phyloP scores from a whole-genome alignment of 148 eudicot genomes.

The Rhododendron ferrugineum region DNA sequence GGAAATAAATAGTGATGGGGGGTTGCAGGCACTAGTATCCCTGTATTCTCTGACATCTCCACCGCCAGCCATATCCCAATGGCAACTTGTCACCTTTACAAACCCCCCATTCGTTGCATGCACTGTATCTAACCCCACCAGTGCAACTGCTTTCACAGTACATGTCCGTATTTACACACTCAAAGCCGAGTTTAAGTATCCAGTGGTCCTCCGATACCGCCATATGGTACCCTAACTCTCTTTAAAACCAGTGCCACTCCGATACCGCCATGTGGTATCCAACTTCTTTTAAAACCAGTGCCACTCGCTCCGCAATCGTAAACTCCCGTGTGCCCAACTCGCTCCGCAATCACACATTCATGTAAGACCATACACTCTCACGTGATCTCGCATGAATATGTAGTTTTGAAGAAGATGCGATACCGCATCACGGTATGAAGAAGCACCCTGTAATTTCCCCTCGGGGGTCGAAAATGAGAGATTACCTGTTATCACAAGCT shows the following conservation, averaged over 20 bases:
- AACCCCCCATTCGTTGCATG: constrained; percentile 11
- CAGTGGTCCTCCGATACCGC: neutral
- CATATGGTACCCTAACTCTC: too few relatives aligned
- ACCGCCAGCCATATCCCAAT: constrained; percentile 13
- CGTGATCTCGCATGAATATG: neutral
- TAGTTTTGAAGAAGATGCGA: neutral
- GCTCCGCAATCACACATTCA: too few relatives aligned
- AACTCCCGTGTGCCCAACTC: too few relatives aligned
- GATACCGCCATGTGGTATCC: too few relatives aligned
- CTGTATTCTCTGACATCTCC: constrained; percentile 18
- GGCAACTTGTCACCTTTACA: neutral
- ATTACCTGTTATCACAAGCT: neutral
- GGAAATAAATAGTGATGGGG: constrained; percentile 11
- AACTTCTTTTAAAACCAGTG: too few relatives aligned
- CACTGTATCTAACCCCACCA: neutral
- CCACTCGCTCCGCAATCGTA: too few relatives aligned
- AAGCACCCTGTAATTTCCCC: too few relatives aligned
- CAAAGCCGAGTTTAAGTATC: neutral
- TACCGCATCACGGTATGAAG: too few relatives aligned
- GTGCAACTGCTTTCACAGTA: neutral
- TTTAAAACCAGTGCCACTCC: too few relatives aligned
- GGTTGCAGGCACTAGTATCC: neutral
- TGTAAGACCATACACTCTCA: too few relatives aligned
- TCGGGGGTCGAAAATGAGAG: neutral
- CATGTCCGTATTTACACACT: neutral